These are phyloP conservation scores for Actinidia polygama DNA, from an alignment of 179 eudicot species.

Conservation along the genomic window DNA sequence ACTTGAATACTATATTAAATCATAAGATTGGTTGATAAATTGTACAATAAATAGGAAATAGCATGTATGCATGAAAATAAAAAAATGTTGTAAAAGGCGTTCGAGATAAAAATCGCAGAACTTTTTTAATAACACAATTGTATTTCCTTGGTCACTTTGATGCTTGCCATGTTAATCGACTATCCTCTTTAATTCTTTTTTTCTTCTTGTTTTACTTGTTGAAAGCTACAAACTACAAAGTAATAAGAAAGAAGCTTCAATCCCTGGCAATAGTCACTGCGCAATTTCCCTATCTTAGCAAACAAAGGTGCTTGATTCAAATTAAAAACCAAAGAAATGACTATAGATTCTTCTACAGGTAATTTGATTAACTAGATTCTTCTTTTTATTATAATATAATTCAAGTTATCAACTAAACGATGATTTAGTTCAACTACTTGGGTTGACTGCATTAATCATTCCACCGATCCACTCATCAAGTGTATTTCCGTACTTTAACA, in stretches of 20 bases:
- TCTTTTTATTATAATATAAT: not conserved
- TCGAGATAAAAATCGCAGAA: not conserved
- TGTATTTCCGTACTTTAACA: too few species aligned
- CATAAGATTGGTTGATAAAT: not conserved
- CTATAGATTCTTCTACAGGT: not conserved
- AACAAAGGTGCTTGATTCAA: not conserved
- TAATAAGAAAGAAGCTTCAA: slow-evolving; percentile 9
- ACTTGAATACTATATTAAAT: not conserved
- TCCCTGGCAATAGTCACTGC: not conserved
- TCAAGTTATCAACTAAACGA: not conserved
- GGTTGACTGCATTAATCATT: too few species aligned
- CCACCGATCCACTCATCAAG: too few species aligned
- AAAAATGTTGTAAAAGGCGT: not conserved
- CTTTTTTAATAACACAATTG: not conserved
- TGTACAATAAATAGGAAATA: not conserved
- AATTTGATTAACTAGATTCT: not conserved
- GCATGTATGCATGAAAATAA: not conserved
- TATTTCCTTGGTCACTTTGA: not conserved
- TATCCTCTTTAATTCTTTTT: not conserved
- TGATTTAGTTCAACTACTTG: too few species aligned
- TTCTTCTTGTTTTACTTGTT: not conserved
- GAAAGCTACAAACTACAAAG: not conserved
- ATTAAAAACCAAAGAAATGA: not conserved
- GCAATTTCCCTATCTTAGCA: not conserved
- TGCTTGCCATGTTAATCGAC: not conserved